Evolutionary conservation across 805 yeast genomes (phyloP).

Genomic region (Jamesozyma rosinii): DNA sequence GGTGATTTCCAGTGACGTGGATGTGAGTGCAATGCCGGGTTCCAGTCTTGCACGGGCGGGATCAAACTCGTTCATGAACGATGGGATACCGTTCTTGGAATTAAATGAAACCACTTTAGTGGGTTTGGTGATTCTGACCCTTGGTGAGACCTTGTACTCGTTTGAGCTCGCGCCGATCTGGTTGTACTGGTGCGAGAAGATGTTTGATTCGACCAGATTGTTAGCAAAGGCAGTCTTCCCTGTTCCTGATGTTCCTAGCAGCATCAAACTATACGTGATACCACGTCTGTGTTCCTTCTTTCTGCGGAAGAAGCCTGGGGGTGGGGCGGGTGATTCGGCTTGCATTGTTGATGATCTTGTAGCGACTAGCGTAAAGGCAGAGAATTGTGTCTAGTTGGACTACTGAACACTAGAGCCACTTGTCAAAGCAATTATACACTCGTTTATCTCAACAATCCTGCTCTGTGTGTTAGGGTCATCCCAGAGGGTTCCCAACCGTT

Average conservation of each 20-base stretch:
- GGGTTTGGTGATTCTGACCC: constrained; percentile 23
- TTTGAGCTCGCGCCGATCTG: constrained; percentile 23
- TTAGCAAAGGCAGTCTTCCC: constrained; percentile 74
- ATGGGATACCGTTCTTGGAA: constrained; percentile 51
- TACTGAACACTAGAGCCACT: no score
- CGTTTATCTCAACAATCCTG: no score
- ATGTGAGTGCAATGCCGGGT: constrained; percentile 67
- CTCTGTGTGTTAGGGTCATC: no score
- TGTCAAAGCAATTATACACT: no score
- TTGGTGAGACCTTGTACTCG: constrained; percentile 13
- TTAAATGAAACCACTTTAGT: constrained; percentile 43
- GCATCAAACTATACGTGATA: constrained; percentile 62
- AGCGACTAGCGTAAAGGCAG: no score
- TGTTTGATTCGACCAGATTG: constrained; percentile 51
- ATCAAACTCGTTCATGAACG: constrained; percentile 52
- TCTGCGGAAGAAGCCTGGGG: constrained; percentile 33
- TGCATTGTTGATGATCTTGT: no score
- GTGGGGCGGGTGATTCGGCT: constrained; percentile 10
- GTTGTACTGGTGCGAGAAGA: constrained; percentile 52
- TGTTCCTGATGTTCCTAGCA: constrained; percentile 64
- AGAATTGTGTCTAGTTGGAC: no score
- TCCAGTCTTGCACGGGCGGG: constrained; percentile 52
- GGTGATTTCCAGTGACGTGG: constrained; percentile 28
- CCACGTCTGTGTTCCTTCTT: constrained; percentile 66
- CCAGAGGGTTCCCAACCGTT: no score